A percentile compares a stretch with the other conserved stretches of the same genome.
These are phyloP conservation scores for Tylopilus rubrobrunneus DNA, from an alignment of 768 basidiomycete species.

Conservation along the genomic window DNA sequence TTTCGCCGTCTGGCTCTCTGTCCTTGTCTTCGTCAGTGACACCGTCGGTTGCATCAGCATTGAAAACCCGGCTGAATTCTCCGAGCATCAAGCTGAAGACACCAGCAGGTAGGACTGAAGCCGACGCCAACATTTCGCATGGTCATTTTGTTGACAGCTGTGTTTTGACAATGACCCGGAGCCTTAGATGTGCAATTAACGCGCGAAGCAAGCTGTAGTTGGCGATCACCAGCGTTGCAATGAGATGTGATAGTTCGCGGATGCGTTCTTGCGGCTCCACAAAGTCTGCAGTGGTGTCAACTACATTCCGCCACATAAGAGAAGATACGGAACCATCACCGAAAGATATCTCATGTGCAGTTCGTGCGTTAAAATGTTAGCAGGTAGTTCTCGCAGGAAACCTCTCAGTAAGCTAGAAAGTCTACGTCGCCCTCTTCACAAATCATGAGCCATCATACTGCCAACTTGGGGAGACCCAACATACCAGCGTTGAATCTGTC, in stretches of 20 bases:
- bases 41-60: constrained; percentile 51
- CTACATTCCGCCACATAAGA: constrained; percentile 1
- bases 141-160: constrained; percentile 93
- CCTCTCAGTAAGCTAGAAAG: constrained; percentile 82
- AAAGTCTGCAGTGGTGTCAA: constrained; percentile 57
- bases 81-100: constrained; percentile 93
- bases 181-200: constrained; percentile 90
- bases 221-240: constrained; percentile 81
- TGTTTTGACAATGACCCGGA: constrained; percentile 94
- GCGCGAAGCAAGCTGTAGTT: constrained; percentile 95
- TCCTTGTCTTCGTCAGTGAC: constrained; percentile 22
- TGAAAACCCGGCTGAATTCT: constrained; percentile 92
- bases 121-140: constrained; percentile 99
- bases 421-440: constrained; percentile 91
- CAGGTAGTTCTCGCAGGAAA: constrained; percentile 90
- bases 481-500: constrained; percentile 89
- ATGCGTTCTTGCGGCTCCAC: constrained; percentile 87
- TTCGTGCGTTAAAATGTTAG: constrained; percentile 88
- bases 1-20: constrained; percentile 63
- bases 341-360: constrained; percentile 87
- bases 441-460: constrained; percentile 5
- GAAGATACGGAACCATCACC: constrained; percentile 76
- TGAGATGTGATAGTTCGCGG: constrained; percentile 70
- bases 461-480: constrained; percentile 32
- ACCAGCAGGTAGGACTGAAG: constrained; percentile 97